phyloP scores from a whole-genome alignment of 2,329 filamentous ascomycete species.

The Clonostachys sp. region DNA sequence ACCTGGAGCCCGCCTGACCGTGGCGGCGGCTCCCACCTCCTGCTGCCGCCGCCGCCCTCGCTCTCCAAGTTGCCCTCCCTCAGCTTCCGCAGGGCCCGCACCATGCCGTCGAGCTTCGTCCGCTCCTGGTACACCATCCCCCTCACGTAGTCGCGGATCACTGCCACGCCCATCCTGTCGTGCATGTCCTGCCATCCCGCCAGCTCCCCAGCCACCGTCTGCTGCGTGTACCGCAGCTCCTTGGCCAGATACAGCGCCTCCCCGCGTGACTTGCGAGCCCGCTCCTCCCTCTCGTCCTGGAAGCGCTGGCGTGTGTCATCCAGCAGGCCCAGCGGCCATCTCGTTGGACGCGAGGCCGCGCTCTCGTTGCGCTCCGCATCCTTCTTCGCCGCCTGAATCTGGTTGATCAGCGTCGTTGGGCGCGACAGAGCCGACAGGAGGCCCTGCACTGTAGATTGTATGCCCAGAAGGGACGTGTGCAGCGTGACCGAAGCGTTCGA shows the following conservation, averaged over 20 bases:
- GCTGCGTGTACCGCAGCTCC: constrained; percentile 87
- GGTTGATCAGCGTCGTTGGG: constrained; percentile 71
- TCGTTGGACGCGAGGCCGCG: constrained; percentile 67
- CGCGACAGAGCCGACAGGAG: constrained; percentile 75
- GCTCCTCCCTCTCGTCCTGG: constrained; percentile 80
- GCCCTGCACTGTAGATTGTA: constrained; percentile 80
- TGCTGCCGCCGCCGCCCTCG: constrained; percentile 2
- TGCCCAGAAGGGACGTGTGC: constrained; percentile 70
- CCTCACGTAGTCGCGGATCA: constrained; percentile 71
- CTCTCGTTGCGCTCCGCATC: constrained; percentile 74
- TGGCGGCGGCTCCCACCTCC: background rate
- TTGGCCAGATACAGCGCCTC: constrained; percentile 72
- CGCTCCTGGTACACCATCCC: constrained; percentile 77
- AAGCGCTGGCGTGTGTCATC: constrained; percentile 83
- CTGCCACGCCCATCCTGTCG: constrained; percentile 68
- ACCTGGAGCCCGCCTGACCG: constrained; percentile 1
- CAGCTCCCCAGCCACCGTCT: constrained; percentile 85
- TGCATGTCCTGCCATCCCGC: constrained; percentile 93
- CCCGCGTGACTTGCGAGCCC: constrained; percentile 62
- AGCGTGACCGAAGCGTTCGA: constrained; percentile 70
- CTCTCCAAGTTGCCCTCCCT: constrained; percentile 12
- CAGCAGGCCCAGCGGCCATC: constrained; percentile 77
- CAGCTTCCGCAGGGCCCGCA: constrained; percentile 68
- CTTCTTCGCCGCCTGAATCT: constrained; percentile 70
- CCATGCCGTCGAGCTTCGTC: constrained; percentile 74